Percentiles rank a stretch among this genome's conserved stretches.
phyloP scores from a whole-genome alignment of 768 basidiomycete species.

The button mushroom (Agaricus bisporus) region DNA sequence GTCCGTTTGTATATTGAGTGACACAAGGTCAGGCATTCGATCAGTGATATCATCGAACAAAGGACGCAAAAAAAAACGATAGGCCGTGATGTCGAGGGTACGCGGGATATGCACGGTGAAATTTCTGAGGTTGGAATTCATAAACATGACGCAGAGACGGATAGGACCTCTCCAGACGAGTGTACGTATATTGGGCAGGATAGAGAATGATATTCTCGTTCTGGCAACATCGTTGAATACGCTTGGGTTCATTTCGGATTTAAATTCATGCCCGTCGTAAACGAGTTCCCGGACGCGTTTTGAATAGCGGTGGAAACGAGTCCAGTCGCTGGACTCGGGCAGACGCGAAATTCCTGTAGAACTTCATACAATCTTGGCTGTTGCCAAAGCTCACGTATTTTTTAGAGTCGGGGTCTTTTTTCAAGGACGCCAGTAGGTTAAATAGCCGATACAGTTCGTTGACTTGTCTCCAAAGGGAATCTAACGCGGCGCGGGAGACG shows the following conservation, averaged over 20 bases:
- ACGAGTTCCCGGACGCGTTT: slow-evolving; percentile 17
- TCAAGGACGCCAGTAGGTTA: slow-evolving; percentile 14
- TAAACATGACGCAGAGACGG: slow-evolving; percentile 13
- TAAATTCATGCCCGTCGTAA: slow-evolving; percentile 11
- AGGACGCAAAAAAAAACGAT: not conserved
- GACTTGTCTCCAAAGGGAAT: slow-evolving; percentile 18
- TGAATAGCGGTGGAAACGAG: slow-evolving; percentile 16
- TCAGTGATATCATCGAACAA: slow-evolving; percentile 9
- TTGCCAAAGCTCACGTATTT: not conserved
- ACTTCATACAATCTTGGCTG: not conserved
- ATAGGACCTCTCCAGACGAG: slow-evolving; percentile 11
- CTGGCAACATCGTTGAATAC: slow-evolving; percentile 11
- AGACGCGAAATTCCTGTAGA: slow-evolving; percentile 14
- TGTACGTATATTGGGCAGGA: slow-evolving; percentile 13
- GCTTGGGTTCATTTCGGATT: not conserved
- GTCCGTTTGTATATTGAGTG: slow-evolving; percentile 6
- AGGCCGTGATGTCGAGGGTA: not conserved
- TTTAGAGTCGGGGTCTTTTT: not conserved
- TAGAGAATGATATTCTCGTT: slow-evolving; percentile 6
- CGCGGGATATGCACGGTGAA: slow-evolving; percentile 8
- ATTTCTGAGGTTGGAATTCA: slow-evolving; percentile 10
- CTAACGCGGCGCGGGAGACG: slow-evolving; percentile 15
- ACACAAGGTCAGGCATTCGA: slow-evolving; percentile 10
- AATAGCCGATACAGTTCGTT: slow-evolving; percentile 15
- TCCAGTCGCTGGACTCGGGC: slow-evolving; percentile 15